These are phyloP conservation scores for Aspergillus intermedius DNA, from an alignment of 2,329 filamentous ascomycete genomes.

Conservation along the genomic window DNA sequence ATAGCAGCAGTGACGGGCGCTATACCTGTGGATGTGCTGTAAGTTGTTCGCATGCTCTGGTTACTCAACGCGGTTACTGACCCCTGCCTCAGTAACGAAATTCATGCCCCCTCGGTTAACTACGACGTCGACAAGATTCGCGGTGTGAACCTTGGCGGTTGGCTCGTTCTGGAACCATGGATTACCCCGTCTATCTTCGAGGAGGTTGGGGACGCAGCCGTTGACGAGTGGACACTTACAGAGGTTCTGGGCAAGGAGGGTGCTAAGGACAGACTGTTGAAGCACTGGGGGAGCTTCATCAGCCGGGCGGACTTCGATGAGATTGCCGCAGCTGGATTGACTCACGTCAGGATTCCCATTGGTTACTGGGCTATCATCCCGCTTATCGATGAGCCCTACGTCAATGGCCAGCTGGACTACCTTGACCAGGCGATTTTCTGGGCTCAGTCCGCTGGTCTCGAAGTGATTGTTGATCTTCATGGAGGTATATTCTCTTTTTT, in stretches of 20 bases:
- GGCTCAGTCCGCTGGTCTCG: constrained; percentile 53
- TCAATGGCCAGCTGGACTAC: constrained; percentile 54
- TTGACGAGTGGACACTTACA: constrained; percentile 54
- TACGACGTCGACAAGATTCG: constrained; percentile 52
- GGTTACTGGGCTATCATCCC: constrained; percentile 59
- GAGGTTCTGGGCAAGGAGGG: constrained; percentile 44
- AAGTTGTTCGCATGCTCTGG: constrained; percentile 8
- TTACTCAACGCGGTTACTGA: background rate
- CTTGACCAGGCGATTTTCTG: constrained; percentile 54
- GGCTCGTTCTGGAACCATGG: constrained; percentile 60
- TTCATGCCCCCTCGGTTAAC: constrained; percentile 41
- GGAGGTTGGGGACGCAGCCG: constrained; percentile 40
- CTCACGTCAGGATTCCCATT: constrained; percentile 59
- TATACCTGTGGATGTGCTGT: constrained; percentile 14
- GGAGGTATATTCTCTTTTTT: constrained; percentile 44
- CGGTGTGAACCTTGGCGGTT: constrained; percentile 60
- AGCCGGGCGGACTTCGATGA: constrained; percentile 50
- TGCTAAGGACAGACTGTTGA: constrained; percentile 42
- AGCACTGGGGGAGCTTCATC: constrained; percentile 57
- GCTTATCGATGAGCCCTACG: constrained; percentile 52
- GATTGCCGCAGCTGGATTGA: constrained; percentile 53
- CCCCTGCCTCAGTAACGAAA: constrained; percentile 17
- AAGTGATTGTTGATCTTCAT: constrained; percentile 63
- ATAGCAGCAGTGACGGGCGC: constrained; percentile 18
- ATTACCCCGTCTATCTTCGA: constrained; percentile 58